Evolutionary conservation across 1,139 yeast species (phyloP).

Genomic region (Yamadazyma membranifaciens): DNA sequence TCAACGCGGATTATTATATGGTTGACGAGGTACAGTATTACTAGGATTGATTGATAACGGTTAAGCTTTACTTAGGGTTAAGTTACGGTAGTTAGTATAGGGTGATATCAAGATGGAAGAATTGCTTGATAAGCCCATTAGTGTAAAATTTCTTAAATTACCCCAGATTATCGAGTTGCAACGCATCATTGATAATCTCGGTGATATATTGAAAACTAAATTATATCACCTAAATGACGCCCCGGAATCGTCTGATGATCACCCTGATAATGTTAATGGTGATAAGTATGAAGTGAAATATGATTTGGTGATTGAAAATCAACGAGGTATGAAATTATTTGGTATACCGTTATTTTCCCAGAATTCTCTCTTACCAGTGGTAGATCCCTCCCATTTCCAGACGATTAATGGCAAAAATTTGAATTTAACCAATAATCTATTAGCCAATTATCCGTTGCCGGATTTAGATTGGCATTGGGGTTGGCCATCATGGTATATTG

Average conservation of each 20-base stretch:
- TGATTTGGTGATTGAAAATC: slow-evolving; percentile 58
- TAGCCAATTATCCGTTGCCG: slow-evolving; percentile 57
- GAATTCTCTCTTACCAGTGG: slow-evolving; percentile 52
- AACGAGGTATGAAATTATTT: slow-evolving; percentile 64
- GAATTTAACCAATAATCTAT: slow-evolving; percentile 25
- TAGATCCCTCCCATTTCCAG: slow-evolving; percentile 58
- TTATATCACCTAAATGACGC: background rate
- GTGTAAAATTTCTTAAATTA: slow-evolving; percentile 9
- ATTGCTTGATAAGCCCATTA: slow-evolving; percentile 12
- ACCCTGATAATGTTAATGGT: background rate
- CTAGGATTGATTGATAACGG: too few species aligned
- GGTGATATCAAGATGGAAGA: slow-evolving; percentile 5
- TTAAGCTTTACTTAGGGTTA: too few species aligned
- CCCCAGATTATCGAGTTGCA: slow-evolving; percentile 15
- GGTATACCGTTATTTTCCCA: slow-evolving; percentile 63
- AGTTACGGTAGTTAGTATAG: too few species aligned
- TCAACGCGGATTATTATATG: too few species aligned
- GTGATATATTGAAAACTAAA: slow-evolving; percentile 2
- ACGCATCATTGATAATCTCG: slow-evolving; percentile 1
- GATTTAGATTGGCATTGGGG: slow-evolving; percentile 69
- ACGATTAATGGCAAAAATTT: slow-evolving; percentile 28
- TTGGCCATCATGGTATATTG: slow-evolving; percentile 71
- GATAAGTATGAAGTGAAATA: slow-evolving; percentile 10
- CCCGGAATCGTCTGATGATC: background rate
- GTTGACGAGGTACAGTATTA: too few species aligned